Evolutionary conservation across 192 early-diverging fungal genomes (phyloP).

Genomic region (Podila epigama): DNA sequence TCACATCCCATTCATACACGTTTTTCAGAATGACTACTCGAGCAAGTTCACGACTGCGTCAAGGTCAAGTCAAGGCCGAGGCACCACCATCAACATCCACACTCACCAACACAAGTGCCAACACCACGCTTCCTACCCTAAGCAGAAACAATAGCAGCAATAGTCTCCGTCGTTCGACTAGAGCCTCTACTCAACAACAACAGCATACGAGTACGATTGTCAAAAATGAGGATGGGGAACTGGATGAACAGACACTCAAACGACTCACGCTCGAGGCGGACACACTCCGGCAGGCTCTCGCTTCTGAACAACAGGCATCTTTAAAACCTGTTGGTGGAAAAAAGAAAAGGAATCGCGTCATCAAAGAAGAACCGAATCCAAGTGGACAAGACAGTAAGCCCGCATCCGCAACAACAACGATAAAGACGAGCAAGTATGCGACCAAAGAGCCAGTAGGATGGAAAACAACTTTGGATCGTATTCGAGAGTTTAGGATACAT

Average conservation of each 20-base stretch:
- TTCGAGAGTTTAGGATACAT: conserved; percentile 72
- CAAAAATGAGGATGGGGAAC: conserved; percentile 38
- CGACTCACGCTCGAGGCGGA: conserved; percentile 31
- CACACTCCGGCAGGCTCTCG: conserved; percentile 18
- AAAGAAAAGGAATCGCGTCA: not conserved
- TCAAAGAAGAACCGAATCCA: not conserved
- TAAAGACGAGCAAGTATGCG: conserved; percentile 41
- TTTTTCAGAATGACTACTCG: conserved; percentile 15
- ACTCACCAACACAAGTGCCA: not conserved
- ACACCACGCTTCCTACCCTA: not conserved
- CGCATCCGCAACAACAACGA: not conserved
- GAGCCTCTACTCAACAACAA: too few relatives aligned
- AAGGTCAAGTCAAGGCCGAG: conserved; percentile 6
- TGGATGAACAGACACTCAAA: conserved; percentile 18
- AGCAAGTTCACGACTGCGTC: conserved; percentile 22
- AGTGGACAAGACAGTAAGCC: not conserved
- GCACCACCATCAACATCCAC: not conserved
- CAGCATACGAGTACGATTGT: conserved; percentile 24
- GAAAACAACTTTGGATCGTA: conserved; percentile 66
- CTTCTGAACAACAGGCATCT: not conserved
- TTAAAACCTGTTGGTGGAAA: not conserved
- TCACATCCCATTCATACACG: too few relatives aligned
- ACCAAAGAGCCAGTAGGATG: conserved; percentile 62
- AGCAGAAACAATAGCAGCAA: not conserved
- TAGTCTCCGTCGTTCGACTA: not conserved